Percentiles rank a stretch among this genome's conserved stretches.
Evolutionary conservation across 148 eudicot species (phyloP).

Genomic region (Cornus controversa): DNA sequence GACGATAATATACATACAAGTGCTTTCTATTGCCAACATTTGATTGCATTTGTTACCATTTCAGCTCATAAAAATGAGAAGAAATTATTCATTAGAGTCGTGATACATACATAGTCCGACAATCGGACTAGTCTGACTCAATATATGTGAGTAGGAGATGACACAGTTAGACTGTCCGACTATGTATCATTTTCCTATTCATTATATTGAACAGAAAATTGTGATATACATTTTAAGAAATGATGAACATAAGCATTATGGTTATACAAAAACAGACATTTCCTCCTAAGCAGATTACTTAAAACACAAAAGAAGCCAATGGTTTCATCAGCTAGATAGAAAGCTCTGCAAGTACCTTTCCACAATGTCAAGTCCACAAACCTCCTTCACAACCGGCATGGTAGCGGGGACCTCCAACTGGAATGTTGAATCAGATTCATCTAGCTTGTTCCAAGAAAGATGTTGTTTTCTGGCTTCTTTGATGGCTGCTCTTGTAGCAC

Average conservation of each 20-base stretch:
- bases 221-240: neutral
- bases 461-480: slow-evolving; percentile 78
- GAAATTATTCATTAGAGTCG: no score
- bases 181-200: no score
- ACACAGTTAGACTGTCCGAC: no score
- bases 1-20: neutral
- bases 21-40: slow-evolving; percentile 7
- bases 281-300: no score
- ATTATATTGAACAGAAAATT: no score
- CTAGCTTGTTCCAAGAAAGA: slow-evolving; percentile 52
- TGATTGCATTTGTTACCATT: slow-evolving; percentile 11
- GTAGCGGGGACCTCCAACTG: slow-evolving; percentile 86
- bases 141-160: no score
- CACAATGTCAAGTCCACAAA: slow-evolving; percentile 75
- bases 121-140: no score
- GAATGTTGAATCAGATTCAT: slow-evolving; percentile 33
- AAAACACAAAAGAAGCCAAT: neutral
- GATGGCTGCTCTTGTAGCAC: slow-evolving; percentile 84
- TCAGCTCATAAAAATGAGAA: slow-evolving; percentile 5
- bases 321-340: slow-evolving; percentile 7
- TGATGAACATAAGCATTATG: neutral
- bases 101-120: no score
- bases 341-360: slow-evolving; percentile 53
- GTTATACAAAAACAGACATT: no score
- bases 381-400: slow-evolving; percentile 80